These are phyloP conservation scores for Botryobasidium botryosum DNA, from an alignment of 768 basidiomycete species.

Conservation along the genomic window DNA sequence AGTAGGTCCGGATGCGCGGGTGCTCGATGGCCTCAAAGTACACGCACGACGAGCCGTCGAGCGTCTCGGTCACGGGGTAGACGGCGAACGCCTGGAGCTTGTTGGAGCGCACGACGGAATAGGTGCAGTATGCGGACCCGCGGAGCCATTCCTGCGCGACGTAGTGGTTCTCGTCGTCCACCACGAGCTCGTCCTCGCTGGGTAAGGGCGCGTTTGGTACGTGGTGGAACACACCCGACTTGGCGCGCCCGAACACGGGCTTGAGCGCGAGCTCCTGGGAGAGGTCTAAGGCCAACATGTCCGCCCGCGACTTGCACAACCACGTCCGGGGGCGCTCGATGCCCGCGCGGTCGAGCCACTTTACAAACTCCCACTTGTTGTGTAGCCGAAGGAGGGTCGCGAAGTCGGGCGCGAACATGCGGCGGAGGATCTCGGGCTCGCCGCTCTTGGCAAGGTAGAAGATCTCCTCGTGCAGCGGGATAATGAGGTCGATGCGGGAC, in stretches of 20 bases:
- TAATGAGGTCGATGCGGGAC: conserved; percentile 6
- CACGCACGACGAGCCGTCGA: conserved; percentile 7
- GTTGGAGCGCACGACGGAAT: neutral
- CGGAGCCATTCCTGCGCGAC: conserved; percentile 6
- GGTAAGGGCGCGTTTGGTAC: conserved; percentile 3
- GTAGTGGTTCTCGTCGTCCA: conserved; percentile 4
- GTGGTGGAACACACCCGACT: conserved; percentile 4
- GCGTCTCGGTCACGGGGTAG: conserved; percentile 6
- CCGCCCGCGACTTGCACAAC: conserved; percentile 2
- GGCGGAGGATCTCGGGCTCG: neutral
- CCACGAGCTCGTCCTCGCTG: conserved; percentile 2
- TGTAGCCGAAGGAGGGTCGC: conserved; percentile 3
- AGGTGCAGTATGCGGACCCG: conserved; percentile 5
- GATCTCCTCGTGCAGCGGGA: conserved; percentile 9
- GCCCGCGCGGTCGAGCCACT: neutral
- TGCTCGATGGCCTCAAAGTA: conserved; percentile 8
- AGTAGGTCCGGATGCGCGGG: conserved; percentile 1
- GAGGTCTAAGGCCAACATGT: neutral
- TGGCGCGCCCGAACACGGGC: conserved; percentile 7
- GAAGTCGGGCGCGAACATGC: conserved; percentile 6
- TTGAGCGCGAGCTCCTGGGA: conserved; percentile 7
- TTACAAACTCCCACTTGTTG: conserved; percentile 6
- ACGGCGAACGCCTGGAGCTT: conserved; percentile 1
- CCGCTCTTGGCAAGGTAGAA: conserved; percentile 5
- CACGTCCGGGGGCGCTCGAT: conserved; percentile 2